Percentiles rank a stretch among this genome's conserved stretches.
Conservation (phyloP, 1,139 yeast genomes). For the Chernovozyma sophiae-reginae region DNA sequence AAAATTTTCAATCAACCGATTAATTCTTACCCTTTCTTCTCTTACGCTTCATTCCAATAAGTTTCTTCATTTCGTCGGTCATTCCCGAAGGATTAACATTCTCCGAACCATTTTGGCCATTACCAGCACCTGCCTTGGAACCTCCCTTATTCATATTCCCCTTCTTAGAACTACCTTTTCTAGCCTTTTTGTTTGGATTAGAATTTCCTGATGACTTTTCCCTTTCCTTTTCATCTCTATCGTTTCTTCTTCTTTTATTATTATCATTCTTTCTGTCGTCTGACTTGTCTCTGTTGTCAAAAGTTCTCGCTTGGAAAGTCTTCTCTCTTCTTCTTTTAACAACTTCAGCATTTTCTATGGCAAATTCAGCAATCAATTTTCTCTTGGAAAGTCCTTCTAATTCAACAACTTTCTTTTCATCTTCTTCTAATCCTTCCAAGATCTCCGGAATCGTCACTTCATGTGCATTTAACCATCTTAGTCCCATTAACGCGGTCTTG, state of each 20-base stretch:
- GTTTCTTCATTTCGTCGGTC: conserved; percentile 53
- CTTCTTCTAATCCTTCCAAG: conserved; percentile 66
- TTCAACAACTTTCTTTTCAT: conserved; percentile 54
- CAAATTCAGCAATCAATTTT: conserved; percentile 89
- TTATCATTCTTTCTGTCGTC: conserved; percentile 12
- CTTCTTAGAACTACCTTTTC: conserved; percentile 30
- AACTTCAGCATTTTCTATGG: conserved; percentile 91
- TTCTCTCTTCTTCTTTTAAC: conserved; percentile 84
- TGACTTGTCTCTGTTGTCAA: conserved; percentile 9
- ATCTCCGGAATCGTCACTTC: conserved; percentile 71
- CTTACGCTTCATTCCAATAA: conserved; percentile 68
- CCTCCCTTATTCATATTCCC: conserved; percentile 47
- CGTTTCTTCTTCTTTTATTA: conserved; percentile 21
- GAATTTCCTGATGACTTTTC: conserved; percentile 7
- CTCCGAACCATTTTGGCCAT: conserved; percentile 13
- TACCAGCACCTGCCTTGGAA: conserved; percentile 13
- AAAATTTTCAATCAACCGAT: neutral
- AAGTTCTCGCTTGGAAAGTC: conserved; percentile 38
- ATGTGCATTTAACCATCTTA: conserved; percentile 96
- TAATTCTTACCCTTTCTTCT: conserved; percentile 50
- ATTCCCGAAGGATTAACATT: conserved; percentile 34
- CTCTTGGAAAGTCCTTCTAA: conserved; percentile 58
- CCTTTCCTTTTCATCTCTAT: conserved; percentile 14
- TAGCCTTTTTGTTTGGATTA: conserved; percentile 15
- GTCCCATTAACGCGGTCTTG: conserved; percentile 89